Base-by-base conservation (phyloP, 345 rosid genomes). In the Corchorus olitorius region DNA sequence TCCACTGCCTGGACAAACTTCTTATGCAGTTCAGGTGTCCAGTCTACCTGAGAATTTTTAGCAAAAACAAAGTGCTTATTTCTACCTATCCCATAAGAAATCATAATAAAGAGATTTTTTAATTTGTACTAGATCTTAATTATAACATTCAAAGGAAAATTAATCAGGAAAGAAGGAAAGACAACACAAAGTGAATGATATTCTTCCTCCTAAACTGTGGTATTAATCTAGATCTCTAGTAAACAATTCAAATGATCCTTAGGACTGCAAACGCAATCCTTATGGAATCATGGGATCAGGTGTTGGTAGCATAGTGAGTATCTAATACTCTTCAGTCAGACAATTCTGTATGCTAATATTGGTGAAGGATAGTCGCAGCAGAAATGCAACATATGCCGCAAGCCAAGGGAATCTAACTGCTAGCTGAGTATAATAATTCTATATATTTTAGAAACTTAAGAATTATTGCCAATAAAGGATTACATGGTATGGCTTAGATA, bases 11-110 rank as follows among this genome's bases (percentile, higher is more conserved):
- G 83, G 74, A 92, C 99, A 59, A 96, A 96, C 68, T 91, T 92
- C 85, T 88, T 93, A 83, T 96, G 98, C 79, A 96, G 88, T 64
- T 92, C 97, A 13, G 89, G 80, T 12, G 97, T 93, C 99, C 99
- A 96, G 77, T 96, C 98, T 45, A 96, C 94, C 99, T 96, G 84
- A 79, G 48, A 80, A 58, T 63, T 71, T 71, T 72, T n/a, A 37
- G 19, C 20, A 50, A 69, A 50, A 22, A 4, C 17, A 55, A 55
- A n/a, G 27, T 5, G 5, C 60, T 5, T 53, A 60, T 6, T 1
- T 27, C 27, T 45, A 45, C 53, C 4, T 4, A 16, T 4, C 1
- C 41, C 65, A 34, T 17, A 61, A 5, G 5, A 2, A 61, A 61
- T 60, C 14, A 7, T 35, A 34, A 6, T 14, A 34, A 39, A 62